phyloP scores from a whole-genome alignment of 768 basidiomycete species.

The Boletus insuetus region DNA sequence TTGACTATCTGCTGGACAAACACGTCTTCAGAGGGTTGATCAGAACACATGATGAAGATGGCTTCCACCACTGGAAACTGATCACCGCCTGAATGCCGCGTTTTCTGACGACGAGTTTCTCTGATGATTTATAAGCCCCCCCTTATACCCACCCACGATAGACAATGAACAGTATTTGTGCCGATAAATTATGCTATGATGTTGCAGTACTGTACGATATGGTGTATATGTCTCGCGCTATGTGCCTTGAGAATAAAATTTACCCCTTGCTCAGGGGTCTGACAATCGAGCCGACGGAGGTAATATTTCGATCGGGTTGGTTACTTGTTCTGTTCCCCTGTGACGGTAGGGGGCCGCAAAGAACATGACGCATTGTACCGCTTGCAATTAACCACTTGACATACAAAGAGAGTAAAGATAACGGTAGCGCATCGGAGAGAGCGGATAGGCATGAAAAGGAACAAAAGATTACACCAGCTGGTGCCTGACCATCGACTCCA shows the following conservation, averaged over 20 bases:
- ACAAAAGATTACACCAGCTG: not conserved
- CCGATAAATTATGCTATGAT: not conserved
- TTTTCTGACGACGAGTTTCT: not conserved
- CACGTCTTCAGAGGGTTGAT: conserved; percentile 38
- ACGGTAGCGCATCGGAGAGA: too few relatives aligned
- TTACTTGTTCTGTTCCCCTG: not conserved
- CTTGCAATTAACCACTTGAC: not conserved
- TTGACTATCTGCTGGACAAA: conserved; percentile 38
- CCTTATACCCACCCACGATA: conserved; percentile 1
- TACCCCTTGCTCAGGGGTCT: not conserved
- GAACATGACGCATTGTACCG: not conserved
- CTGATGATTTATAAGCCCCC: not conserved
- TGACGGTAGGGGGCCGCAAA: too few relatives aligned
- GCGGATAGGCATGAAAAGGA: too few relatives aligned
- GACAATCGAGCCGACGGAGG: not conserved
- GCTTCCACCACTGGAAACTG: conserved; percentile 29
- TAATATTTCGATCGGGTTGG: not conserved
- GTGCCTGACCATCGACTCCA: not conserved
- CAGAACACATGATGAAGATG: conserved; percentile 29
- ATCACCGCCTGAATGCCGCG: conserved; percentile 15
- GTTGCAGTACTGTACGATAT: not conserved
- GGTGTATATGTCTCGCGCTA: not conserved
- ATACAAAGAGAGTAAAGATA: not conserved
- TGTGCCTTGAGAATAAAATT: not conserved
- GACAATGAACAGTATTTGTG: not conserved